These are phyloP conservation scores for Lagenidium giganteum DNA, from an alignment of 352 stramenopile genomes.

Conservation along the genomic window DNA sequence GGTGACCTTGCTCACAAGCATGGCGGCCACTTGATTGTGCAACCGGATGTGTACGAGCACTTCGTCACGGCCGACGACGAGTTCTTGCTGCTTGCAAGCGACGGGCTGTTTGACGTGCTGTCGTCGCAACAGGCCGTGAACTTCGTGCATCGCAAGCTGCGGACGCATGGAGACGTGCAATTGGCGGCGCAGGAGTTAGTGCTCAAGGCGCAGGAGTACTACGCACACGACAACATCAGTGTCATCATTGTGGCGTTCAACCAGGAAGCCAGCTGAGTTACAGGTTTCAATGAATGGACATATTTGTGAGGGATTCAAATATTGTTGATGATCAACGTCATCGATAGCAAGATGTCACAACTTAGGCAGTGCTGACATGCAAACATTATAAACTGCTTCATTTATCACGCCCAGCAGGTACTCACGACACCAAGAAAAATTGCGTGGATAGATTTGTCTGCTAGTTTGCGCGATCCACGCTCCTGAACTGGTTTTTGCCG, in stretches of 20 bases:
- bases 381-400: no score
- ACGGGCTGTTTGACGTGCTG: slow-evolving; percentile 90
- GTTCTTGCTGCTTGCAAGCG: slow-evolving; percentile 89
- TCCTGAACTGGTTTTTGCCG: no score
- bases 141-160: slow-evolving; percentile 86
- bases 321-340: no score
- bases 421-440: no score
- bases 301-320: not conserved
- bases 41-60: slow-evolving; percentile 77
- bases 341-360: no score
- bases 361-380: no score
- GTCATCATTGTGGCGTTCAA: slow-evolving; percentile 86
- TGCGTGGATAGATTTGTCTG: no score
- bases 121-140: slow-evolving; percentile 89
- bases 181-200: slow-evolving; percentile 83
- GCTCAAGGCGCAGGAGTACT: slow-evolving; percentile 85
- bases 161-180: slow-evolving; percentile 86
- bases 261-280: slow-evolving; percentile 35
- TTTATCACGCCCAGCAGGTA: no score
- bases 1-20: slow-evolving; percentile 87
- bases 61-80: slow-evolving; percentile 63
- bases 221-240: slow-evolving; percentile 89
- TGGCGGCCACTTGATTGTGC: slow-evolving; percentile 79
- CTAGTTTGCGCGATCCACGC: no score
- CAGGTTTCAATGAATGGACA: not conserved